Evolutionary conservation across 805 yeast species (phyloP).

Genomic region (Zygoascus ofunaensis): DNA sequence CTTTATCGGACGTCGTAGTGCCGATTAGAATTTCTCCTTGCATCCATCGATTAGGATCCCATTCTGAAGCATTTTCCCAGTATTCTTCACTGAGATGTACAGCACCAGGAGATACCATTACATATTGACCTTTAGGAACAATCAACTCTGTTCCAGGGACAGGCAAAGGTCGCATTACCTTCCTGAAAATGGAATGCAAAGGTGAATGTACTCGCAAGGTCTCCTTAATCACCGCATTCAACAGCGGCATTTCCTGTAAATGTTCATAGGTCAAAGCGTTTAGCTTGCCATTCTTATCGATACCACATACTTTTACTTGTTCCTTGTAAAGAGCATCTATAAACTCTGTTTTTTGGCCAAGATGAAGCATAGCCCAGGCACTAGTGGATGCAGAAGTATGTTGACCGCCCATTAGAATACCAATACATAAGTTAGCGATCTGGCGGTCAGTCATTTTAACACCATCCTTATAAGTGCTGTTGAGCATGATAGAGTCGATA

Average conservation of each 20-base stretch:
- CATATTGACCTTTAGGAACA: conserved; percentile 84
- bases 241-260: conserved; percentile 69
- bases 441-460: conserved; percentile 89
- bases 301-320: conserved; percentile 49
- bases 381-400: conserved; percentile 96
- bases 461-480: conserved; percentile 87
- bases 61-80: conserved; percentile 67
- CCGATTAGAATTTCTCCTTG: conserved; percentile 21
- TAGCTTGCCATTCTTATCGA: conserved; percentile 26
- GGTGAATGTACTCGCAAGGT: conserved; percentile 95
- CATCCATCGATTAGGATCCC: conserved; percentile 83
- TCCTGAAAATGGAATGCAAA: conserved; percentile 89
- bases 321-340: conserved; percentile 77
- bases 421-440: conserved; percentile 87
- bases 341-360: conserved; percentile 77
- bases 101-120: conserved; percentile 89
- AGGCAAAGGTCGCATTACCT: conserved; percentile 66
- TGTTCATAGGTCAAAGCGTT: conserved; percentile 70
- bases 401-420: conserved; percentile 98
- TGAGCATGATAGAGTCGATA: conserved; percentile 76
- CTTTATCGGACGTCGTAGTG: conserved; percentile 14
- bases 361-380: conserved; percentile 86
- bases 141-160: conserved; percentile 73
- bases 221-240: conserved; percentile 81
- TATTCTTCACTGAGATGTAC: conserved; percentile 66